Base-by-base conservation (phyloP, 1,284 basidiomycete species). In the Sutorius eximius region DNA sequence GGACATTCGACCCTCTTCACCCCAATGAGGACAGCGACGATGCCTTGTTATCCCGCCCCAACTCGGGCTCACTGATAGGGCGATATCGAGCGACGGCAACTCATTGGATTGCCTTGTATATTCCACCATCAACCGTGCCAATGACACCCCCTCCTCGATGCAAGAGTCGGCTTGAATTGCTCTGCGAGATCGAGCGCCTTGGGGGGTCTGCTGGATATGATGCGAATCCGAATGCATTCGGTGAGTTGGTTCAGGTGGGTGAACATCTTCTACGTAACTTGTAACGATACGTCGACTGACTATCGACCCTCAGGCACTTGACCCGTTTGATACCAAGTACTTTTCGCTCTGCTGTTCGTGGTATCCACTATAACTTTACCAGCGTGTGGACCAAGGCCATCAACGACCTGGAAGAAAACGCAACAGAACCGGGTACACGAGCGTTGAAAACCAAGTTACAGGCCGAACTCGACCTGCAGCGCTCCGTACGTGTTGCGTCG, bases 391-490 rank as follows among this genome's bases (percentile, higher is more conserved):
- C 16, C 5, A 49, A 18, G 11, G 6, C 34, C 2, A 56, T 53
- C 13, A 16, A 53, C 13, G 41, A 56, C 24, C 29, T 56, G 6
- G 27, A 20, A 13, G n/a, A 11, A 56, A 24, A 24, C 9, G 10
- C 20, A 30, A 11, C 34, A 1, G 40, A 53, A 18, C 33, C 15
- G 4, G 27, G 15, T 27, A 43, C 43, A n/a, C 41, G 24, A 49
- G 42, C 33, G 4, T 37, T 53, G 40, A 37, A 27, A 49, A 22
- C 53, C 0, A 56, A 20, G 29, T 32, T 53, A 10, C 33, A 49
- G 16, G 53, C 53, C 7, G 52, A 53, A 43, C 33, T 53, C 10
- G 53, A 56, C 20, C 30, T 56, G n/a, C 33, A 53, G 1, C 6
- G 18, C 8, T 56, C 29, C 11, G 43, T 56, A 56, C 16, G 51